Evolutionary conservation across 441 rosid species (phyloP), one percentile per base, ranked within the genome.

Genomic region (Cnidoscolus chayamansa): DNA sequence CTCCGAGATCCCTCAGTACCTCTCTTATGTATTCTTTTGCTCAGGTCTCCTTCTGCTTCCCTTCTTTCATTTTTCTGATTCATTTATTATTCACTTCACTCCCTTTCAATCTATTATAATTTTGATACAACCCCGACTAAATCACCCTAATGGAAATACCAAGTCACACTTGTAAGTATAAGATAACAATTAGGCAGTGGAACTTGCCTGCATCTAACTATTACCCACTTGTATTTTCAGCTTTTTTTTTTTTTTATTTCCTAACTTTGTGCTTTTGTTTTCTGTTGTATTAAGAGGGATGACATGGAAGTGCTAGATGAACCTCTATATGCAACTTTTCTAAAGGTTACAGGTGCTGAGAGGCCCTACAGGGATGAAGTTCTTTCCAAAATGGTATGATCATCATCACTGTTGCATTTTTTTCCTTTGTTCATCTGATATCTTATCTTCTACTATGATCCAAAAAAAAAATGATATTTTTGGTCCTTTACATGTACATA

Each of bases 1-100:
- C 93, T 32, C 97, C 98, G 74, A 81, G 98, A 80, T 90, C 98
- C 31, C 94, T 93, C 73, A 93, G 98, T 74, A 91, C 96, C 76
- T 53, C 87, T 68, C 88, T 93, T 77, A 79, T 90, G 92, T 91
- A 91, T 83, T 91, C 96, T 72, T 91, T 93, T 82, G 81, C 94
- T 37, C 94, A 91, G 93, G 94, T 90, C 9, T 57, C 35, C 3
- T 50, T 19, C 30, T 40, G 57, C 10, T 20, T 37, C 0, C 47
- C 37, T 68, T 64, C 5, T 32, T 53, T 11, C 19, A 7, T 19
- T 55, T 49, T 1, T 15, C 25, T 56, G 3, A 25, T 13, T 11
- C 6, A 4, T 17, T 19, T 0, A 25, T 25, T 10, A 0, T 10
- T 67, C 9, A 4, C 7, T 12, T 15, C 1, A 63, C 37, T 40